Evolutionary conservation across 805 yeast species (phyloP).

Genomic region (Candida nanaspora): DNA sequence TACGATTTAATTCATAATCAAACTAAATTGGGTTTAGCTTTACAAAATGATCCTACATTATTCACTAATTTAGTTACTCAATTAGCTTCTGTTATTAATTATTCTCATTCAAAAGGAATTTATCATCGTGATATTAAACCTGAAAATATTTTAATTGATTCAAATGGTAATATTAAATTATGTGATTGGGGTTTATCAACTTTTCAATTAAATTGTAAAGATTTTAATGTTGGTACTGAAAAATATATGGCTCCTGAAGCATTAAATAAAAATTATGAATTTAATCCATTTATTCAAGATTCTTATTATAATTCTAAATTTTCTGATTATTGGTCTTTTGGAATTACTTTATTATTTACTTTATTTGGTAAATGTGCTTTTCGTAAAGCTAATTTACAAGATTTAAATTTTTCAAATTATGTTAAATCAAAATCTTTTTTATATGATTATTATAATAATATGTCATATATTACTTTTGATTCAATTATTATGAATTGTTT

Average conservation of each 20-base stretch:
- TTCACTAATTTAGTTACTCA: conserved; percentile 35
- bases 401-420: conserved; percentile 38
- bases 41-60: conserved; percentile 18
- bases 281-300: conserved; percentile 1
- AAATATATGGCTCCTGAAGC: conserved; percentile 54
- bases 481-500: conserved; percentile 35
- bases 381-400: conserved; percentile 29
- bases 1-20: conserved; percentile 44
- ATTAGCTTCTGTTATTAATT: conserved; percentile 42
- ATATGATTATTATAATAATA: conserved; percentile 41
- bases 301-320: conserved; percentile 20
- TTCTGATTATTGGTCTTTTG: conserved; percentile 52
- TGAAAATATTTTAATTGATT: conserved; percentile 54
- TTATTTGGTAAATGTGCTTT: conserved; percentile 49
- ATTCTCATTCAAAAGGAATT: conserved; percentile 50
- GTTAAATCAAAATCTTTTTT: conserved; percentile 33
- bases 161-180: conserved; percentile 46
- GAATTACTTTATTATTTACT: conserved; percentile 41
- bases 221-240: conserved; percentile 47
- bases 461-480: conserved; percentile 34
- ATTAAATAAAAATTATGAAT: conserved; percentile 7
- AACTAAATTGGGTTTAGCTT: conserved; percentile 17
- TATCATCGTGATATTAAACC: conserved; percentile 73
- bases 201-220: conserved; percentile 18
- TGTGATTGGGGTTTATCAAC: conserved; percentile 75